These are phyloP conservation scores for Spinellus fusiger DNA, from an alignment of 192 early-diverging fungal species.

Conservation along the genomic window DNA sequence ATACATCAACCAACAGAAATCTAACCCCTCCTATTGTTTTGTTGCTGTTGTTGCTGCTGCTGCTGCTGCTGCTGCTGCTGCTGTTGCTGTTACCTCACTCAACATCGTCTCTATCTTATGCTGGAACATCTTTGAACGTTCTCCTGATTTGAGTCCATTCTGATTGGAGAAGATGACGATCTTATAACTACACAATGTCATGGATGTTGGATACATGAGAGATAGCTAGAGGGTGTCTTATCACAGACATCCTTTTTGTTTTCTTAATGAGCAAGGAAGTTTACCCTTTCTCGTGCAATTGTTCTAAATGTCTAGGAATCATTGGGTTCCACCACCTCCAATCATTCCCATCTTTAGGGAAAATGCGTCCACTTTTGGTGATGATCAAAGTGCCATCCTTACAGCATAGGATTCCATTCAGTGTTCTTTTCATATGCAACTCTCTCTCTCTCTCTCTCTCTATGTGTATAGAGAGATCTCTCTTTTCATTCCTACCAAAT, in stretches of 20 bases:
- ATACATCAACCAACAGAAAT: neutral
- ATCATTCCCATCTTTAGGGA: slow-evolving; percentile 67
- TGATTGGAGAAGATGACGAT: slow-evolving; percentile 79
- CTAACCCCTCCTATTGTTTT: too few relatives aligned
- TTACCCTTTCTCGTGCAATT: slow-evolving; percentile 61
- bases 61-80: too few relatives aligned
- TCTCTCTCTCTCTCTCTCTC: too few relatives aligned
- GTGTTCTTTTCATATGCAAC: too few relatives aligned
- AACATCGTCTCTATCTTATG: slow-evolving; percentile 37
- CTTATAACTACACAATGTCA: slow-evolving; percentile 41
- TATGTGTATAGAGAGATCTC: too few relatives aligned
- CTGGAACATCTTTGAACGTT: slow-evolving; percentile 42
- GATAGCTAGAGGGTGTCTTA: too few relatives aligned
- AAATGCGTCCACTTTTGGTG: slow-evolving; percentile 53
- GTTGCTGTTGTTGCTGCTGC: too few relatives aligned
- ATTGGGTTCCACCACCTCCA: slow-evolving; percentile 66
- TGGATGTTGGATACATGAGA: slow-evolving; percentile 15
- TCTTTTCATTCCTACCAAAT: slow-evolving; percentile 58
- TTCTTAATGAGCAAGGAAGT: slow-evolving; percentile 24
- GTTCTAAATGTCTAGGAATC: slow-evolving; percentile 51
- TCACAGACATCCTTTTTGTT: slow-evolving; percentile 34
- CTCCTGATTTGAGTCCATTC: slow-evolving; percentile 45
- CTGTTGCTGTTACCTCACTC: slow-evolving; percentile 15
- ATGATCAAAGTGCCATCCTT: slow-evolving; percentile 73
- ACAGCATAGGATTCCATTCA: neutral